A percentile compares a stretch with the other conserved stretches of the same genome.
Evolutionary conservation across 805 yeast genomes (phyloP).

Genomic region (Clavispora carvajalis): DNA sequence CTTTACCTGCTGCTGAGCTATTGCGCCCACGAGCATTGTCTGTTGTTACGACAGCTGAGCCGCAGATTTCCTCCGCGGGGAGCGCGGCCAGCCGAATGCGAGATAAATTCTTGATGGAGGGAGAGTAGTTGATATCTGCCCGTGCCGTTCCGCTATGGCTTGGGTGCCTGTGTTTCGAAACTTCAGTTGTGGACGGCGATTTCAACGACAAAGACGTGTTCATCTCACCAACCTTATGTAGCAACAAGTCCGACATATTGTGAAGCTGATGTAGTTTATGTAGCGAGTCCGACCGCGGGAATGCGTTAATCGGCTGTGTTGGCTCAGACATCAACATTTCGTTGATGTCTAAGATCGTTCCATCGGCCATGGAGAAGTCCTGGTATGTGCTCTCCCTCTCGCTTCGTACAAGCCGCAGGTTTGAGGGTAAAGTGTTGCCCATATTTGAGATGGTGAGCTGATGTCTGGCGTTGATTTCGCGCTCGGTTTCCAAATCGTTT

Average conservation of each 20-base stretch:
- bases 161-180: background rate
- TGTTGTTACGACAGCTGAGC: background rate
- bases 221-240: slow-evolving; percentile 13
- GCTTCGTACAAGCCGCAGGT: background rate
- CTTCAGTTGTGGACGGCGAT: slow-evolving; percentile 5
- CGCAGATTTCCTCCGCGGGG: background rate
- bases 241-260: slow-evolving; percentile 13
- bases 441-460: slow-evolving; percentile 12
- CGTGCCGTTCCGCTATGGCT: background rate
- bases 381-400: slow-evolving; percentile 8
- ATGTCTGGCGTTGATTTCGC: slow-evolving; percentile 11
- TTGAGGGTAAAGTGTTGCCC: slow-evolving; percentile 1
- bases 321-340: slow-evolving; percentile 17
- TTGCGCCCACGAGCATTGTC: background rate
- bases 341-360: slow-evolving; percentile 13
- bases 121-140: background rate
- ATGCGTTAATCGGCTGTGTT: background rate
- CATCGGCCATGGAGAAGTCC: slow-evolving; percentile 14
- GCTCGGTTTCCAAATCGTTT: slow-evolving; percentile 26
- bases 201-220: slow-evolving; percentile 8
- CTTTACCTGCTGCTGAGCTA: background rate
- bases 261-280: slow-evolving; percentile 28
- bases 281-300: slow-evolving; percentile 25
- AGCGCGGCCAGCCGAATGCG: background rate
- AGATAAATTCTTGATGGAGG: background rate